Evolutionary conservation across 805 yeast genomes (phyloP), one percentile per base, ranked within the genome.

Genomic region (Cyberlindnera maritima): DNA sequence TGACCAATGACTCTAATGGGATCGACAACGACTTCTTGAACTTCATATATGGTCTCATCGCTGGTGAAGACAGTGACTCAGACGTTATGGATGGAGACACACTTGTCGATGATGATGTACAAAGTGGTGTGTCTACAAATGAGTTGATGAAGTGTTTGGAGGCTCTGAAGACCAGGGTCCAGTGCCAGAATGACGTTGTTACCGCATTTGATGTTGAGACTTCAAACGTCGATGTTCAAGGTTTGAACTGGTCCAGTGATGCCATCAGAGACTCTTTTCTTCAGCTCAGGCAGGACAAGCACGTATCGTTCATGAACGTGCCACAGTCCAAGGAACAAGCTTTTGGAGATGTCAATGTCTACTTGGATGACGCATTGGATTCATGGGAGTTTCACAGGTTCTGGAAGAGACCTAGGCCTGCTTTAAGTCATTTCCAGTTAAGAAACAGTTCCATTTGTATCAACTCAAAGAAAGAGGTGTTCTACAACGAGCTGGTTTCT

Each of bases 401-500:
- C 66, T 62, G 55, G 63, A 66, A 54, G 48, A 67, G 21, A 60
- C 69, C 81, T 9, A 72, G 70, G 43, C 77, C 81, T 6, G 72
- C 70, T 51, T 64, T 79, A 12, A 71, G 75, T 17, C 85, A 81
- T 64, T 79, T 80, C 59, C 85, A 80, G 62, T 65, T 81, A 29
- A 63, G 85, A 14, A 74, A 77, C 47, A 44, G 45, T 25, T 62
- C 79, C 41, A 71, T 81, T 7, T 36, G 45, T 13, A 14, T 40
- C 17, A 45, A 42, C 20, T 14, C 31, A 1, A 36, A n/a, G 9
- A 45, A 35, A 2, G 51, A 49, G 18, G 31, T 52, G 2, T 45
- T 43, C 25, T 52, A 39, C 31, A 43, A 36, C 12, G 54, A 52
- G 21, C 7, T 51, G 2, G 23, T 18, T 18, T 1, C 31, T 2